Evolutionary conservation across 805 yeast genomes (phyloP).

Genomic region (Saccharomycopsis sp.): DNA sequence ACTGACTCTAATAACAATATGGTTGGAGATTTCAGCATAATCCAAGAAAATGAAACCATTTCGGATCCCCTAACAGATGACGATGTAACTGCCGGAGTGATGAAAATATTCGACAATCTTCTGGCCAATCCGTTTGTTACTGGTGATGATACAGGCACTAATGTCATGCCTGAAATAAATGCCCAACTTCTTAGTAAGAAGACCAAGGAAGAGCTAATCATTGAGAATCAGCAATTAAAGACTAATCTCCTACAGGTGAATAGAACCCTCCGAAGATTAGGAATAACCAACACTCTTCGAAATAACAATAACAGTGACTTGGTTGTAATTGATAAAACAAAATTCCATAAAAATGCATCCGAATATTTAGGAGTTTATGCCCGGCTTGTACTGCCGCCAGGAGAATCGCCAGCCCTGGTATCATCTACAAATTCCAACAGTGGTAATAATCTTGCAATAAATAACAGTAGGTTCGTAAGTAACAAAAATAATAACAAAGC

Average conservation of each 20-base stretch:
- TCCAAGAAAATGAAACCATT: conserved; percentile 8
- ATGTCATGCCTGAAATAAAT: background rate
- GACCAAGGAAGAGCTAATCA: conserved; percentile 16
- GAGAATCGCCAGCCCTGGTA: background rate
- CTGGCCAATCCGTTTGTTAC: conserved; percentile 2
- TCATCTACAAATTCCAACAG: background rate
- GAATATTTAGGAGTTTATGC: background rate
- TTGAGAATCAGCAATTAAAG: conserved; percentile 18
- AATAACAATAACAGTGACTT: conserved; percentile 4
- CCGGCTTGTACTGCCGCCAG: background rate
- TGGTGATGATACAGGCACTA: background rate
- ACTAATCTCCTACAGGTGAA: conserved; percentile 8
- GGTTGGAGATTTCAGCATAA: conserved; percentile 16
- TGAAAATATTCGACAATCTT: conserved; percentile 8
- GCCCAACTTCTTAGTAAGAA: conserved; percentile 3
- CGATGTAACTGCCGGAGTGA: background rate
- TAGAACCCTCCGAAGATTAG: conserved; percentile 5
- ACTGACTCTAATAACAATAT: background rate
- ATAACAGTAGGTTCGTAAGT: background rate
- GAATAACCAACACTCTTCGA: background rate
- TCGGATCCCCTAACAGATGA: background rate
- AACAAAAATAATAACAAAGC: background rate
- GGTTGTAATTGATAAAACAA: conserved; percentile 15
- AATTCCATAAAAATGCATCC: conserved; percentile 5
- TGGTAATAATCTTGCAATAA: background rate